Evolutionary conservation across 2,329 filamentous ascomycete genomes (phyloP).

Genomic region (Botrytis sinoallii): DNA sequence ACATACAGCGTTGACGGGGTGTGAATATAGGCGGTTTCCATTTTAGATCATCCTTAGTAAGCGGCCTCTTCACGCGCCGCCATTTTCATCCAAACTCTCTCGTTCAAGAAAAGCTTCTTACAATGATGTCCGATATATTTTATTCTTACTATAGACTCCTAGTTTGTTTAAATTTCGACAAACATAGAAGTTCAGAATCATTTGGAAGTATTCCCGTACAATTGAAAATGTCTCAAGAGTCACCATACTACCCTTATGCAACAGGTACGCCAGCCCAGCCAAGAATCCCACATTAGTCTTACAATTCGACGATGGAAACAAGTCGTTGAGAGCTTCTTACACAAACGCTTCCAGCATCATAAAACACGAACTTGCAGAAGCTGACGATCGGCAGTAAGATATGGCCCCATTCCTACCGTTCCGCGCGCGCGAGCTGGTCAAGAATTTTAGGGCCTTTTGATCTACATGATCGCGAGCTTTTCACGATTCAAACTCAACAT

Average conservation of each 20-base stretch:
- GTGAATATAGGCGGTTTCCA: not conserved
- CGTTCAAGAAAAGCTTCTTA: not conserved
- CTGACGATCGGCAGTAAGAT: constrained; percentile 1
- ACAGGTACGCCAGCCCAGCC: not conserved
- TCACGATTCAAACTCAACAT: not conserved
- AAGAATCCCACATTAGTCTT: not conserved
- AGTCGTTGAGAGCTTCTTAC: constrained; percentile 1
- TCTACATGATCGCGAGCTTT: constrained; percentile 1
- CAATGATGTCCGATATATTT: not conserved
- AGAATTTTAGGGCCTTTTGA: not conserved
- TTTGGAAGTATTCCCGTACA: not conserved
- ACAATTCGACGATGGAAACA: not conserved
- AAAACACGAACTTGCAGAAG: constrained; percentile 12
- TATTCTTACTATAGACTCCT: not conserved
- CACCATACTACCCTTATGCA: constrained; percentile 3
- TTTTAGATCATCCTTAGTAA: not conserved
- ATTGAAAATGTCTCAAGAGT: not conserved
- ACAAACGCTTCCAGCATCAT: not conserved
- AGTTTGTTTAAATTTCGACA: not conserved
- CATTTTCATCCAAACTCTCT: not conserved
- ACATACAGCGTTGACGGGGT: not conserved
- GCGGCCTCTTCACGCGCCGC: not conserved
- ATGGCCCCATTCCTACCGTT: constrained; percentile 3
- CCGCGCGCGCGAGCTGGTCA: not conserved
- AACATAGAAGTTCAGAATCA: not conserved